A percentile compares a stretch with the other conserved stretches of the same genome.
Evolutionary conservation across 1,284 basidiomycete genomes (phyloP).

Genomic region (Butyriboletus appendiculatus): DNA sequence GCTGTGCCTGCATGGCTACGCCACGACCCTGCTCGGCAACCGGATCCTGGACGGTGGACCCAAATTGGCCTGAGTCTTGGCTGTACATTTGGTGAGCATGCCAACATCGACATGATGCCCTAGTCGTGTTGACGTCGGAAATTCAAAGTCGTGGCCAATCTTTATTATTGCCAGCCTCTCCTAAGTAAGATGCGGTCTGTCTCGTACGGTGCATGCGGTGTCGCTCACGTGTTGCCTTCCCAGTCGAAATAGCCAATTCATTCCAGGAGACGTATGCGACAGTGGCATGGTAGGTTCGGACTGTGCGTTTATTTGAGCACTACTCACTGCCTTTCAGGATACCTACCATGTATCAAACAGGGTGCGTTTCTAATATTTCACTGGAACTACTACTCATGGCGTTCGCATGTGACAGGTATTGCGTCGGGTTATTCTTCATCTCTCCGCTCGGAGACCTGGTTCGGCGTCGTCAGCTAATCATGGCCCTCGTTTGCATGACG

Average conservation of each 20-base stretch:
- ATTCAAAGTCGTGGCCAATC: slow-evolving; percentile 60
- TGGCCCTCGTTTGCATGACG: slow-evolving; percentile 49
- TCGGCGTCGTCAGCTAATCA: slow-evolving; percentile 56
- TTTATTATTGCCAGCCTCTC: slow-evolving; percentile 76
- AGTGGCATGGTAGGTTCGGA: slow-evolving; percentile 48
- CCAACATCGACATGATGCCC: slow-evolving; percentile 39
- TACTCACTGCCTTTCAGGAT: slow-evolving; percentile 37
- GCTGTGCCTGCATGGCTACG: slow-evolving; percentile 62
- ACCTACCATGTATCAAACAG: slow-evolving; percentile 51
- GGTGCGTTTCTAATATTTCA: slow-evolving; percentile 32
- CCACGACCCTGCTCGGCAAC: slow-evolving; percentile 56
- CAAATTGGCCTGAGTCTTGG: slow-evolving; percentile 66
- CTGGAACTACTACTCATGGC: background rate
- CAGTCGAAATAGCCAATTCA: slow-evolving; percentile 55
- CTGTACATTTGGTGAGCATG: slow-evolving; percentile 46
- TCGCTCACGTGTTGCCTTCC: slow-evolving; percentile 1
- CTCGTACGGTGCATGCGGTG: background rate
- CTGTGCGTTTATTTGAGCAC: background rate
- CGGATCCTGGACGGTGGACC: slow-evolving; percentile 57
- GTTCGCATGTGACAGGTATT: slow-evolving; percentile 43
- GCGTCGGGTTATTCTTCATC: slow-evolving; percentile 59
- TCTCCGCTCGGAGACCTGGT: slow-evolving; percentile 68
- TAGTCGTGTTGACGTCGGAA: background rate
- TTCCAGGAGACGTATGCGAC: slow-evolving; percentile 57
- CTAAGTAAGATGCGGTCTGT: slow-evolving; percentile 48